A percentile compares a stretch with the other conserved stretches of the same genome.
Conservation (phyloP, 1,139 yeast genomes). For the Kodamaea anthophila region DNA sequence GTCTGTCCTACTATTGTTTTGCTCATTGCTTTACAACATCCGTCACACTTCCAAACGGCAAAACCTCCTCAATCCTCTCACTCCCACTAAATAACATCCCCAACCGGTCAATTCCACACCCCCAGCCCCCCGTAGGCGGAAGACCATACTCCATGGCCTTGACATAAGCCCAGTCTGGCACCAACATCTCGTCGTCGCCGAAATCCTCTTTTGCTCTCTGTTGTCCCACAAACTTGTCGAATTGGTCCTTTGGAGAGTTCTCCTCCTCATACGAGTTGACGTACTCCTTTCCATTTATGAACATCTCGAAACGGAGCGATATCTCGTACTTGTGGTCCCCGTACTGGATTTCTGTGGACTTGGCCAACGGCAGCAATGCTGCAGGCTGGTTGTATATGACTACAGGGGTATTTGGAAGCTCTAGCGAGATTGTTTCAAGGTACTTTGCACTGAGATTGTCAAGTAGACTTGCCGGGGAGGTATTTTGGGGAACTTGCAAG, state of each 20-base stretch:
- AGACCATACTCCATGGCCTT: constrained; percentile 83
- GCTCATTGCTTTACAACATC: constrained; percentile 57
- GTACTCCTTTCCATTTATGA: constrained; percentile 73
- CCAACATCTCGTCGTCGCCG: constrained; percentile 55
- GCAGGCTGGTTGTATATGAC: constrained; percentile 82
- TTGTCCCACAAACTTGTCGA: constrained; percentile 54
- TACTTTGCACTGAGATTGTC: constrained; percentile 58
- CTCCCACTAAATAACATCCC: constrained; percentile 70
- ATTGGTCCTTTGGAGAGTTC: constrained; percentile 73
- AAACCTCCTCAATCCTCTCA: constrained; percentile 68
- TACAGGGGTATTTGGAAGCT: constrained; percentile 45
- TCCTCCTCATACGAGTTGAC: constrained; percentile 97
- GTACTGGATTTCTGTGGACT: constrained; percentile 36
- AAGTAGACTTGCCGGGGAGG: constrained; percentile 52
- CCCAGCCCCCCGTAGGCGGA: constrained; percentile 99
- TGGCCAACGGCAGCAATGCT: constrained; percentile 81
- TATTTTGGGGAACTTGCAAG: constrained; percentile 33
- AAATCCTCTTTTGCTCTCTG: constrained; percentile 39
- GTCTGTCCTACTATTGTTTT: too few species aligned
- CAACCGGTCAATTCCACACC: constrained; percentile 85
- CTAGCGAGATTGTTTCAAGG: constrained; percentile 56
- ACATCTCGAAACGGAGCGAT: constrained; percentile 76
- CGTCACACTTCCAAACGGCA: constrained; percentile 74
- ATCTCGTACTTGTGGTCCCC: constrained; percentile 31
- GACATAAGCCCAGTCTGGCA: constrained; percentile 71